A percentile compares a stretch with the other conserved stretches of the same genome.
Conservation (phyloP, 2,329 filamentous ascomycete species). For the Calonectria pauciramosa region DNA sequence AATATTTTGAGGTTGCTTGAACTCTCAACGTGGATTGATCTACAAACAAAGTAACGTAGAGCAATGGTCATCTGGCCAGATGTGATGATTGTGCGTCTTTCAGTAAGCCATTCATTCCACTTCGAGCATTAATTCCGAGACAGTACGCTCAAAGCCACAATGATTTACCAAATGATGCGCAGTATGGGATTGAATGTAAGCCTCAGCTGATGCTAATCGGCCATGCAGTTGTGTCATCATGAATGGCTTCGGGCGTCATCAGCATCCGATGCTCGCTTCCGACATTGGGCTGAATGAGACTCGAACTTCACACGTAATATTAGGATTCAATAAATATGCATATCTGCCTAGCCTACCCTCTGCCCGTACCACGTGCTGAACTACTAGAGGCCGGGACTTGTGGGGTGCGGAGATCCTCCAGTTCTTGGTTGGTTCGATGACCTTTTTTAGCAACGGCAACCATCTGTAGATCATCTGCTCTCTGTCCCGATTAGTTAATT, state of each 20-base stretch:
- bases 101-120: not conserved
- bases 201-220: not conserved
- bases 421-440: not conserved
- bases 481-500: not conserved
- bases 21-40: not conserved
- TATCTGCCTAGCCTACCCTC: not conserved
- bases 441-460: not conserved
- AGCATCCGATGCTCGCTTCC: not conserved
- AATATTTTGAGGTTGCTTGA: not conserved
- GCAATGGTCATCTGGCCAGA: not conserved
- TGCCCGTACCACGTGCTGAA: not conserved
- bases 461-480: not conserved
- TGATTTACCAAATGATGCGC: not conserved
- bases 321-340: constrained; percentile 3
- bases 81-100: not conserved
- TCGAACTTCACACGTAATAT: not conserved
- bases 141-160: not conserved
- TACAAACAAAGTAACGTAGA: not conserved
- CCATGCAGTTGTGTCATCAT: not conserved
- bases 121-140: not conserved
- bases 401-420: not conserved
- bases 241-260: not conserved
- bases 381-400: not conserved
- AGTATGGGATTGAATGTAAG: not conserved
- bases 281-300: not conserved